A percentile compares a stretch with the other conserved stretches of the same genome.
phyloP scores from a whole-genome alignment of 2,329 filamentous ascomycete species.

The Cercospora janseana region DNA sequence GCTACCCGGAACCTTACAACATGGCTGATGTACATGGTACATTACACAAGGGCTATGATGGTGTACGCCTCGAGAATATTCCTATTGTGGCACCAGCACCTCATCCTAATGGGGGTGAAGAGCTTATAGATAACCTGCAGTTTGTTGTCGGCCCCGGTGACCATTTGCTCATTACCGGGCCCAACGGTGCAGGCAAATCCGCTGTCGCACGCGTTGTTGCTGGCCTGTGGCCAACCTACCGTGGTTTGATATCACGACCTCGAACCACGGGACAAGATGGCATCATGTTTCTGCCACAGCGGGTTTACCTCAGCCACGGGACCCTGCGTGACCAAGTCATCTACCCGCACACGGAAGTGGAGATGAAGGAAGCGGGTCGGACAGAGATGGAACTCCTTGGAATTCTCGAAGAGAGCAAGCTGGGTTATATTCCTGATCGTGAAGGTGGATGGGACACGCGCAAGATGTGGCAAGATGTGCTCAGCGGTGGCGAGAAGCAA shows the following conservation, averaged over 20 bases:
- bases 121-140: conserved; percentile 82
- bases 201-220: conserved; percentile 84
- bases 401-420: conserved; percentile 75
- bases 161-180: conserved; percentile 88
- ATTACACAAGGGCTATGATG: conserved; percentile 90
- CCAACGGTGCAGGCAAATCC: conserved; percentile 92
- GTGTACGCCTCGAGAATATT: conserved; percentile 87
- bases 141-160: conserved; percentile 88
- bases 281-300: conserved; percentile 97
- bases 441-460: conserved; percentile 96
- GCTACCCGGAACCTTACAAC: conserved; percentile 77
- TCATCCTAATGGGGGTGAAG: conserved; percentile 87
- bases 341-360: conserved; percentile 89
- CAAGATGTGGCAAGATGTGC: conserved; percentile 97
- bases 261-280: conserved; percentile 70
- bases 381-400: conserved; percentile 74
- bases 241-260: conserved; percentile 84
- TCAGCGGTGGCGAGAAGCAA: conserved; percentile 98
- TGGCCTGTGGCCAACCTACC: conserved; percentile 93
- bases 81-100: conserved; percentile 86
- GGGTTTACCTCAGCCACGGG: conserved; percentile 86
- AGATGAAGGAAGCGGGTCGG: conserved; percentile 81
- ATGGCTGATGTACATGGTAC: conserved; percentile 90
- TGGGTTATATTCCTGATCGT: conserved; percentile 85
- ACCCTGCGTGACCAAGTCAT: conserved; percentile 96